Evolutionary conservation across 1,284 basidiomycete genomes (phyloP).

Genomic region (Baeospora myosura): DNA sequence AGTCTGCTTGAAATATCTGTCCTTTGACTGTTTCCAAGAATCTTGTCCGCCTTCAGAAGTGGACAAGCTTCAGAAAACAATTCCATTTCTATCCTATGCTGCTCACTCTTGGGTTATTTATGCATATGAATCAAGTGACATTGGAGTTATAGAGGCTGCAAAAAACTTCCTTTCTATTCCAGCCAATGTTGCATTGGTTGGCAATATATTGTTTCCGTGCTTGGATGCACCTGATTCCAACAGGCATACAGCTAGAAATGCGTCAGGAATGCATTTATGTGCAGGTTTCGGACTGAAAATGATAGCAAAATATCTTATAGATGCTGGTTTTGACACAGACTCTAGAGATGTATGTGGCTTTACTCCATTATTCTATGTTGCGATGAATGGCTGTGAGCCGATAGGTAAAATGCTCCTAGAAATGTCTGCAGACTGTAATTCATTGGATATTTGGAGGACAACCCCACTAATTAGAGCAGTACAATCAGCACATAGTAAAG

Average conservation of each 20-base stretch:
- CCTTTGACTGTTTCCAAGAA: constrained; percentile 1
- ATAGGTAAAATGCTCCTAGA: neutral
- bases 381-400: neutral
- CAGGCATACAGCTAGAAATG: too few relatives aligned
- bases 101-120: constrained; percentile 5
- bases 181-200: too few relatives aligned
- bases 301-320: too few relatives aligned
- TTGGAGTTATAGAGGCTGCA: too few relatives aligned
- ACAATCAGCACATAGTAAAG: neutral
- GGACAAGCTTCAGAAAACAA: neutral
- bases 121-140: constrained; percentile 3
- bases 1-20: constrained; percentile 7
- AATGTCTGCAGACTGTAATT: neutral
- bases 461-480: neutral
- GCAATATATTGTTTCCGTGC: too few relatives aligned
- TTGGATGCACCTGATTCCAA: too few relatives aligned
- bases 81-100: constrained; percentile 3
- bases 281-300: too few relatives aligned
- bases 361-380: neutral
- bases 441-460: neutral
- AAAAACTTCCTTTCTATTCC: too few relatives aligned
- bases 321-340: too few relatives aligned
- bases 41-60: neutral
- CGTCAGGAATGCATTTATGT: too few relatives aligned
- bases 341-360: neutral